These are phyloP conservation scores for Penicillium verrucosum DNA, from an alignment of 2,329 filamentous ascomycete species.

Conservation along the genomic window DNA sequence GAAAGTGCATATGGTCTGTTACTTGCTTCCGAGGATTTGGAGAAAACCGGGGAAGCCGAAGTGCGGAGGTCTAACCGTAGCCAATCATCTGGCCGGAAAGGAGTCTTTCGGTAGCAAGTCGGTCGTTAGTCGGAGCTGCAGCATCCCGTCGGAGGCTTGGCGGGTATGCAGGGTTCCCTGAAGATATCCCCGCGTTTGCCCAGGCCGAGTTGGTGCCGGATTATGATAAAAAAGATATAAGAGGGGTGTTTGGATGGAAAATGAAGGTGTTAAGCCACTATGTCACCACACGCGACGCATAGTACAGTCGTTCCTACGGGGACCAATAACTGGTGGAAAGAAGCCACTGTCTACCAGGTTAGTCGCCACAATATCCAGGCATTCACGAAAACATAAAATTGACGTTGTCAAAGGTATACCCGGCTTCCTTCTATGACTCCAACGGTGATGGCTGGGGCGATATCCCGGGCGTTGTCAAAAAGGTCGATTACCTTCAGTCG, in stretches of 20 bases:
- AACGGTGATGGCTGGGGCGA: constrained; percentile 64
- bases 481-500: constrained; percentile 59
- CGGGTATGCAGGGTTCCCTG: neutral
- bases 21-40: neutral
- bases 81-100: constrained; percentile 2
- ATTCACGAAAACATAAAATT: neutral
- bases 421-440: constrained; percentile 48
- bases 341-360: constrained; percentile 34
- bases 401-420: constrained; percentile 20
- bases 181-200: neutral
- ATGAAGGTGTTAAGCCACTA: constrained; percentile 1
- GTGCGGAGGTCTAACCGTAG: constrained; percentile 1
- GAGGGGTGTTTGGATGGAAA: neutral
- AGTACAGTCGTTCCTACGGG: constrained; percentile 16
- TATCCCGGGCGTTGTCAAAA: constrained; percentile 59
- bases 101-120: constrained; percentile 10
- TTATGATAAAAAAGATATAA: constrained; percentile 1
- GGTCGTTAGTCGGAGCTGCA: constrained; percentile 9
- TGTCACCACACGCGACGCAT: constrained; percentile 18
- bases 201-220: constrained; percentile 6
- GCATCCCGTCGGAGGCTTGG: neutral
- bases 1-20: constrained; percentile 2
- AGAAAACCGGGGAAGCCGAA: constrained; percentile 12
- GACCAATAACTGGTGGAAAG: constrained; percentile 37
- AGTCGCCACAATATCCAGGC: neutral